These are phyloP conservation scores for Boletus huronensis DNA, from an alignment of 768 basidiomycete genomes.

Conservation along the genomic window DNA sequence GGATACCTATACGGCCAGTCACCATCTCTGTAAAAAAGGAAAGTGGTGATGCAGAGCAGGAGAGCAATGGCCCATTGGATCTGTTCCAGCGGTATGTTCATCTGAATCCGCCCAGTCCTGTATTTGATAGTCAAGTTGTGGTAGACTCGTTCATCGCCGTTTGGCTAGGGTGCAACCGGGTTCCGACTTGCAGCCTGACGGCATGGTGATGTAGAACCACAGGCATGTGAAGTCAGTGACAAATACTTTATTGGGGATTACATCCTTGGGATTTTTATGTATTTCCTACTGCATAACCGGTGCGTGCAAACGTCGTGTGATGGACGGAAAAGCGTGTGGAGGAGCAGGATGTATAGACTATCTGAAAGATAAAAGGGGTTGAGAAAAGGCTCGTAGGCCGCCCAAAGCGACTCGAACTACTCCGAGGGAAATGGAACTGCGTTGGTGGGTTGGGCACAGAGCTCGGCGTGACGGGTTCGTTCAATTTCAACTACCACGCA, in stretches of 20 bases:
- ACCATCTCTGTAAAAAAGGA: conserved; percentile 8
- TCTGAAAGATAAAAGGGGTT: not conserved
- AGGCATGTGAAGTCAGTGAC: not conserved
- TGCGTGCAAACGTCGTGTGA: not conserved
- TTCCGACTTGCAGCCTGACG: conserved; percentile 9
- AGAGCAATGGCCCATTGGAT: conserved; percentile 24
- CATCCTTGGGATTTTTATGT: not conserved
- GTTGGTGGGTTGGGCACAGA: not conserved
- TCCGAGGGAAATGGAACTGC: not conserved
- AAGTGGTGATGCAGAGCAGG: not conserved
- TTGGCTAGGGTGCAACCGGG: conserved; percentile 8
- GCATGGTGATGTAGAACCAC: conserved; percentile 23
- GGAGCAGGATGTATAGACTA: not conserved
- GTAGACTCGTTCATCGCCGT: conserved; percentile 27
- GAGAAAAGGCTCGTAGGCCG: not conserved
- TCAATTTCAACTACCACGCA: not conserved
- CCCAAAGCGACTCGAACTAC: not conserved
- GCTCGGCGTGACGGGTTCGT: not conserved
- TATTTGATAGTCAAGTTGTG: conserved; percentile 1
- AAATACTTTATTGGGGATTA: not conserved
- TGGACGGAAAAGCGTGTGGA: not conserved
- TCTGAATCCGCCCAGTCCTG: too few relatives aligned
- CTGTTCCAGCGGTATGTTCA: conserved; percentile 31
- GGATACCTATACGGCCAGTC: conserved; percentile 54
- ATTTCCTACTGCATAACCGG: not conserved